Conservation (phyloP, 129 eudicot species). For the Ambrosia trifida region DNA sequence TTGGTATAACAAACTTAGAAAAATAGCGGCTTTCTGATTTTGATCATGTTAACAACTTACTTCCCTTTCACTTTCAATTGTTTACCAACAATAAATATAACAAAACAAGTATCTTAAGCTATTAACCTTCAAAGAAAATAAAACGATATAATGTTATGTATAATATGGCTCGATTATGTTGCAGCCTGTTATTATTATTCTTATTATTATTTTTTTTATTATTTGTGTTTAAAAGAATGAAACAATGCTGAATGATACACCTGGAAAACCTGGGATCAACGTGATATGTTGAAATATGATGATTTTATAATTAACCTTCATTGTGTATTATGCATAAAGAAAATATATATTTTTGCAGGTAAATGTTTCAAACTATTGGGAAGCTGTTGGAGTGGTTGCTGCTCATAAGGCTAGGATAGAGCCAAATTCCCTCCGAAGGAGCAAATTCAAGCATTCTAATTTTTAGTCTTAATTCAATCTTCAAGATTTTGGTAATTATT, state of each 20-base stretch:
- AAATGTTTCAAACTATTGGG: constrained; percentile 93
- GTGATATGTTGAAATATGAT: constrained; percentile 43
- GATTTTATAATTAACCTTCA: background rate
- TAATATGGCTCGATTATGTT: constrained; percentile 12
- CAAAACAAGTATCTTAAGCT: background rate
- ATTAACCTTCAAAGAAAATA: background rate
- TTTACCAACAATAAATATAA: background rate
- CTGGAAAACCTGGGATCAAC: constrained; percentile 70
- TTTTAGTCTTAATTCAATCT: too few species aligned
- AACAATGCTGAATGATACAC: constrained; percentile 76
- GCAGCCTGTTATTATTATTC: constrained; percentile 74
- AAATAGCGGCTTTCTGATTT: too few species aligned
- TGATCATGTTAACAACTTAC: background rate
- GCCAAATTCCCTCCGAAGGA: constrained; percentile 73
- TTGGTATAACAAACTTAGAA: too few species aligned
- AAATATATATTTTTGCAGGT: constrained; percentile 46
- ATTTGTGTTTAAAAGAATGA: constrained; percentile 79
- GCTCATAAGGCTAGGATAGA: constrained; percentile 96
- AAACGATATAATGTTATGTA: background rate
- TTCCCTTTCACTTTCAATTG: background rate
- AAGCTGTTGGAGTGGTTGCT: constrained; percentile 90
- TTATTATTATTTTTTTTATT: too few species aligned
- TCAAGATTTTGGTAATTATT: too few species aligned
- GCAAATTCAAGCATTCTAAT: constrained; percentile 38
- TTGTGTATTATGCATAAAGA: background rate